Evolutionary conservation across 371 early-diverging fungal genomes (phyloP), one percentile per base, ranked within the genome.

Genomic region (Nematocida ironsii): DNA sequence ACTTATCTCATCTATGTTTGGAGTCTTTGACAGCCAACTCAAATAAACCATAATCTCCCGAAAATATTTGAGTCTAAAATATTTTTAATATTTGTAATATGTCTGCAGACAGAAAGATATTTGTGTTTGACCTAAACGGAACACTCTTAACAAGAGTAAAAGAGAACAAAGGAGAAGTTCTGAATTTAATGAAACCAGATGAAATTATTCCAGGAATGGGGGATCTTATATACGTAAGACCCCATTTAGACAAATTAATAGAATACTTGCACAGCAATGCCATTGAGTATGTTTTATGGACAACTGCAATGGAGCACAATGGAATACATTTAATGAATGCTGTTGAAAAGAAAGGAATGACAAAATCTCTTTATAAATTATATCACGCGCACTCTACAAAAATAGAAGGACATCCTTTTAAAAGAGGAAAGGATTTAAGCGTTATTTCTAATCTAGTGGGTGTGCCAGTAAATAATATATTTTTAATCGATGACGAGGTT

Each of bases 221-320:
- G 4, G 69, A 78, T 60, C 44, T 72, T 33, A 40, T 85, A 40
- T 82, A 83, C 47, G 20, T 84, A 23, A 64, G 86, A 44, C 86
- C 83, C 9, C 68, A 81, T 61, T 42, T 84, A 20, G 64, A 64
- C 2, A 18, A 78, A 45, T 61, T 86, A 6, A 27, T 67, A 23
- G 27, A 72, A 2, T 86, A 68, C 75, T 62, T 86, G 47, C 62
- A 81, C 44, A 20, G 20, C 0, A 62, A 86, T 55, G 54, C 71
- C 5, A 42, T 84, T 13, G 40, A 60, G 9, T 86, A 86, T 62
- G 61, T 84, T 4, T 66, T 86, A 6, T 86, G 86, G 86, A 82
- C 86, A 0, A 86, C 84, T 6, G 83, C 83, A 0, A 72, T 84
- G 83, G 82, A 72, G 56, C 69, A 80, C 39, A 86, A 86, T 80